Conservation (phyloP, 164 flowering plant species). For the Tinospora cordifolia region DNA sequence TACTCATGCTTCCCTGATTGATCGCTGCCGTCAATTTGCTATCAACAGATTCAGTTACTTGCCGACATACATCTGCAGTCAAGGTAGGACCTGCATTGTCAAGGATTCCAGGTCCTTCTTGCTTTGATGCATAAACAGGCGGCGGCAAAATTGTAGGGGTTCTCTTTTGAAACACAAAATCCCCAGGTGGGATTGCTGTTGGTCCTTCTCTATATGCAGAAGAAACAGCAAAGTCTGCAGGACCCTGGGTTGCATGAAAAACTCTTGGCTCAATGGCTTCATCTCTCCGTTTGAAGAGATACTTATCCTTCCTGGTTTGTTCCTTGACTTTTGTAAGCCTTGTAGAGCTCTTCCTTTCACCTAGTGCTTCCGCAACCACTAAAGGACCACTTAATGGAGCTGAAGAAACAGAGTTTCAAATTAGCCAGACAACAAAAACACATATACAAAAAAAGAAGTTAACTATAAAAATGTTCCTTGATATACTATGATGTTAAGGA, state of each 20-base stretch:
- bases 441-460: too few relatives aligned
- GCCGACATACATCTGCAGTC: slow-evolving; percentile 14
- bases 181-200: slow-evolving; percentile 27
- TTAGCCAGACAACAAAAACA: background rate
- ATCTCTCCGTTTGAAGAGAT: slow-evolving; percentile 71
- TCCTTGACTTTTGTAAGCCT: slow-evolving; percentile 61
- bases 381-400: slow-evolving; percentile 95
- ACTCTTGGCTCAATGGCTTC: slow-evolving; percentile 29
- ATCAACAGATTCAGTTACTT: slow-evolving; percentile 9
- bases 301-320: slow-evolving; percentile 54
- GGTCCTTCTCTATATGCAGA: slow-evolving; percentile 28
- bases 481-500: background rate
- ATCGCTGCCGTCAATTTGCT: slow-evolving; percentile 1
- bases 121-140: slow-evolving; percentile 17
- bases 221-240: slow-evolving; percentile 18
- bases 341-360: slow-evolving; percentile 43
- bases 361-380: slow-evolving; percentile 80
- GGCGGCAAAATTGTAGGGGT: slow-evolving; percentile 18
- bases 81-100: slow-evolving; percentile 13
- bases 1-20: background rate
- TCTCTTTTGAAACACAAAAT: slow-evolving; percentile 57
- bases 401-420: slow-evolving; percentile 21
- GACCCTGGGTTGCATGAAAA: slow-evolving; percentile 23
- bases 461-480: background rate
- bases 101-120: slow-evolving; percentile 15